phyloP scores from a whole-genome alignment of 306 rosid species.

The Malus sieversii region DNA sequence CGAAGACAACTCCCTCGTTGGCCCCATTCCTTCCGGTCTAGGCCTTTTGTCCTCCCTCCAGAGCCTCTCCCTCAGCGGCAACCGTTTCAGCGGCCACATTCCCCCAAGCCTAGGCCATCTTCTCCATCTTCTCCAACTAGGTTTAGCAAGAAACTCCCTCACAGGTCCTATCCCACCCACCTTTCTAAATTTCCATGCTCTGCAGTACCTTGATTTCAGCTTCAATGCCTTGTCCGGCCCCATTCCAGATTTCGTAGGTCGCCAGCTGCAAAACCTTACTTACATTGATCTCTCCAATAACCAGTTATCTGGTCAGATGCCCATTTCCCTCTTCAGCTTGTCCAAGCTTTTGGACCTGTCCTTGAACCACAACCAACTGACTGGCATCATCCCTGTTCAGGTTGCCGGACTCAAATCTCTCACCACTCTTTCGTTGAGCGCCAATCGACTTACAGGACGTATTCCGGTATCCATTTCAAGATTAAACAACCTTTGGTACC shows the following conservation, averaged over 20 bases:
- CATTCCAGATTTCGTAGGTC: constrained; percentile 62
- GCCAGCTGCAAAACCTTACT: constrained; percentile 38
- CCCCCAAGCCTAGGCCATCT: constrained; percentile 64
- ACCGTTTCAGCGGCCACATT: constrained; percentile 65
- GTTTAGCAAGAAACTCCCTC: constrained; percentile 58
- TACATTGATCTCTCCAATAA: constrained; percentile 70
- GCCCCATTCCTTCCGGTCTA: constrained; percentile 71
- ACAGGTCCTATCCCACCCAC: constrained; percentile 59
- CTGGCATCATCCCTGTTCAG: constrained; percentile 69
- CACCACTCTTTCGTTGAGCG: constrained; percentile 58
- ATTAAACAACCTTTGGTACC: constrained; percentile 76
- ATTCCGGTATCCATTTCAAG: constrained; percentile 66
- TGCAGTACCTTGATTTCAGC: constrained; percentile 79
- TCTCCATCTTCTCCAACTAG: constrained; percentile 50
- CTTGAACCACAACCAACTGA: constrained; percentile 64
- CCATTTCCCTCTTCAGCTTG: constrained; percentile 56
- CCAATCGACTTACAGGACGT: constrained; percentile 53
- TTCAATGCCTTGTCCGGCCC: constrained; percentile 55
- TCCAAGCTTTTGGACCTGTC: constrained; percentile 63
- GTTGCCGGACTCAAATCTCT: constrained; percentile 60
- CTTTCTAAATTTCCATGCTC: constrained; percentile 36
- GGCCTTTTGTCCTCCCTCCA: constrained; percentile 62
- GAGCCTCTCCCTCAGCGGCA: constrained; percentile 60
- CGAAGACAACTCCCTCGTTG: constrained; percentile 70
- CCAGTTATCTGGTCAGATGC: constrained; percentile 57